Percentiles rank a stretch among this genome's conserved stretches.
Conservation (phyloP, 495 filamentous ascomycete genomes). For the Penicillium riverlandense region DNA sequence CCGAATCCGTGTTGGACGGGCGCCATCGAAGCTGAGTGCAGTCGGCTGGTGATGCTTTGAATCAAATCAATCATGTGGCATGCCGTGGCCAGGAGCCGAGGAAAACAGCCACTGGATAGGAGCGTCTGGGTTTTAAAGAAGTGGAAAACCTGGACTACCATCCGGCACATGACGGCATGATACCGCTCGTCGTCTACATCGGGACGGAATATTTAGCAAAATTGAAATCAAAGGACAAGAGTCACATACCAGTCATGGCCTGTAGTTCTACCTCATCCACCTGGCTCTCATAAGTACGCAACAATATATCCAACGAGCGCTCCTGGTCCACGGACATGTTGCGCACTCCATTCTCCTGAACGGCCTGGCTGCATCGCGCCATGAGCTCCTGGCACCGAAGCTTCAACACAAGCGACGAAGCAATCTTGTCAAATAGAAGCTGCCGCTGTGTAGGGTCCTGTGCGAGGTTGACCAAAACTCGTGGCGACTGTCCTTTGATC, state of each 20-base stretch:
- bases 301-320: slow-evolving; percentile 23
- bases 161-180: slow-evolving; percentile 20
- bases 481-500: slow-evolving; percentile 32
- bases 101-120: slow-evolving; percentile 22
- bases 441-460: slow-evolving; percentile 30
- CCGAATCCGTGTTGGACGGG: slow-evolving; percentile 26
- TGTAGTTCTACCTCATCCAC: slow-evolving; percentile 26
- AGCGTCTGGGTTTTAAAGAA: slow-evolving; percentile 32
- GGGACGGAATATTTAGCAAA: no score
- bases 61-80: slow-evolving; percentile 30
- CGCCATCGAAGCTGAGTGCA: slow-evolving; percentile 14
- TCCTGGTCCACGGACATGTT: slow-evolving; percentile 33
- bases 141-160: slow-evolving; percentile 35
- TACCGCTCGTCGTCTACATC: slow-evolving; percentile 25
- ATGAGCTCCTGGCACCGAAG: slow-evolving; percentile 30
- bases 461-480: slow-evolving; percentile 21
- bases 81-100: slow-evolving; percentile 24
- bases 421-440: slow-evolving; percentile 22
- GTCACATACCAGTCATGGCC: slow-evolving; percentile 19
- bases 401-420: slow-evolving; percentile 23
- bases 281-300: slow-evolving; percentile 29
- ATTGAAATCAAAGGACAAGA: no score
- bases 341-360: slow-evolving; percentile 30
- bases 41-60: slow-evolving; percentile 13
- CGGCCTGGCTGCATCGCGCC: slow-evolving; percentile 24